phyloP scores from a whole-genome alignment of 2,329 filamentous ascomycete species.

The Pleomassaria siparia region DNA sequence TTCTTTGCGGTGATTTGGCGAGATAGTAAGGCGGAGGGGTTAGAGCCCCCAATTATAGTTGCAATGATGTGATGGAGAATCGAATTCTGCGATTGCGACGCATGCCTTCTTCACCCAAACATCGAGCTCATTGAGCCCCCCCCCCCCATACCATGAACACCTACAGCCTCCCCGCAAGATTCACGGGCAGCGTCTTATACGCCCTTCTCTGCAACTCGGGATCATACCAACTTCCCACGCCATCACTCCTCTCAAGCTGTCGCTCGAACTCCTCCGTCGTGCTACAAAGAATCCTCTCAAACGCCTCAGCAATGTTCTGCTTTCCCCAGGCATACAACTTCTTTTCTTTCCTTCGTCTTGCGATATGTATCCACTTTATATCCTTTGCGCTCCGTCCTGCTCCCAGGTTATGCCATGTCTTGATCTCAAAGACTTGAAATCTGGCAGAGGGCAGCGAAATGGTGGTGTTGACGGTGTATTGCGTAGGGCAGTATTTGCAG shows the following conservation, averaged over 20 bases:
- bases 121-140: too few species aligned
- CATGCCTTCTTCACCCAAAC: too few species aligned
- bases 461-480: neutral
- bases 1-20: neutral
- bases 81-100: too few species aligned
- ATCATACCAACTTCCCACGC: conserved; percentile 11
- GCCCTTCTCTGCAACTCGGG: conserved; percentile 3
- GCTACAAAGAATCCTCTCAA: conserved; percentile 14
- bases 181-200: conserved; percentile 11
- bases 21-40: neutral
- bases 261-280: conserved; percentile 14
- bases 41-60: neutral
- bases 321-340: conserved; percentile 6
- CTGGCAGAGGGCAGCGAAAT: neutral
- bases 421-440: neutral
- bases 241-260: conserved; percentile 11
- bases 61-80: too few species aligned
- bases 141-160: too few species aligned
- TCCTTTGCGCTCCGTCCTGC: conserved; percentile 5
- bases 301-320: conserved; percentile 11
- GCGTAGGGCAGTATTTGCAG: conserved; percentile 3
- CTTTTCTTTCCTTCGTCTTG: neutral
- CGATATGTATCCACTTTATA: conserved; percentile 8
- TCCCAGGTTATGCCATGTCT: conserved; percentile 7
- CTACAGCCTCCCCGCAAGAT: conserved; percentile 5